phyloP scores from a whole-genome alignment of 2,329 filamentous ascomycete species.

The Fusarium guadeloupense region DNA sequence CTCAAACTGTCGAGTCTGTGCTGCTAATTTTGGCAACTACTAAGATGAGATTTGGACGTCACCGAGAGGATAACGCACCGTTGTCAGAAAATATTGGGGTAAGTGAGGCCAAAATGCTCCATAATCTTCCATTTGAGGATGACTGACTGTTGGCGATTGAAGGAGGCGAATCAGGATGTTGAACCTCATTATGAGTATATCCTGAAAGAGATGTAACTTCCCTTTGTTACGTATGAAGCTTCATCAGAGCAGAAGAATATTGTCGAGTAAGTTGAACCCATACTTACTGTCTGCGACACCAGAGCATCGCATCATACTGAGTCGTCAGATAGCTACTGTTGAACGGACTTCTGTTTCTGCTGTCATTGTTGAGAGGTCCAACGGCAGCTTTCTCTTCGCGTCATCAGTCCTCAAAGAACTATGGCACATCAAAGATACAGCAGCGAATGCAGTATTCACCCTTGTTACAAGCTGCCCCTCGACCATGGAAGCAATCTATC shows the following conservation, averaged over 20 bases:
- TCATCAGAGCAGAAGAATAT: conserved; percentile 7
- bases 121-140: not conserved
- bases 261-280: conserved; percentile 26
- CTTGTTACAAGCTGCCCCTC: conserved; percentile 30
- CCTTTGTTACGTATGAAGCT: not conserved
- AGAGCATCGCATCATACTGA: conserved; percentile 29
- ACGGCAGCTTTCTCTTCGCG: conserved; percentile 35
- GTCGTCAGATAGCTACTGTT: conserved; percentile 30
- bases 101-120: not conserved
- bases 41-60: conserved; percentile 12
- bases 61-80: conserved; percentile 1
- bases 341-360: conserved; percentile 25
- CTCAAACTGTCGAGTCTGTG: not conserved
- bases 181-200: conserved; percentile 28
- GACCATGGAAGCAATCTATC: conserved; percentile 37
- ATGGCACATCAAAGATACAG: conserved; percentile 35
- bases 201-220: conserved; percentile 31
- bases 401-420: conserved; percentile 34
- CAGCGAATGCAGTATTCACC: conserved; percentile 33
- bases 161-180: conserved; percentile 13
- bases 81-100: not conserved
- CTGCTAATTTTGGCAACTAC: too few relatives aligned
- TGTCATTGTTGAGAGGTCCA: conserved; percentile 34
- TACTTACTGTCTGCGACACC: too few relatives aligned
- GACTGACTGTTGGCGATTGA: not conserved